Evolutionary conservation across 805 yeast species (phyloP).

Genomic region (Zygoascus tannicola): DNA sequence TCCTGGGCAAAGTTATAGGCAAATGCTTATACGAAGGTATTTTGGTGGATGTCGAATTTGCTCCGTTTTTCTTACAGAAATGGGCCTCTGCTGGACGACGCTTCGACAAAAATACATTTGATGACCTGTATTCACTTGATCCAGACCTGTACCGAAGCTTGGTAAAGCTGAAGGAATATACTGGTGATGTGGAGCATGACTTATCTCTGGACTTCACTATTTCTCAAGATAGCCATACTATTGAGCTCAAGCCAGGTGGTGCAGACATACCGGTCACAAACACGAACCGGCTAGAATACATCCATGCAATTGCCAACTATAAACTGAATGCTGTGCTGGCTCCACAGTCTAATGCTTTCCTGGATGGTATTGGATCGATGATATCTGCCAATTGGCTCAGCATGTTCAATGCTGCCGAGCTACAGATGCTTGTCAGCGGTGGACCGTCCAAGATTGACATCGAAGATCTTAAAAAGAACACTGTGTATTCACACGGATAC

Average conservation of each 20-base stretch:
- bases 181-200: constrained; percentile 41
- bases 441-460: constrained; percentile 62
- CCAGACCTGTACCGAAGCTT: constrained; percentile 54
- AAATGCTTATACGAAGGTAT: constrained; percentile 81
- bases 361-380: constrained; percentile 61
- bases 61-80: constrained; percentile 73
- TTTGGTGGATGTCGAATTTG: constrained; percentile 72
- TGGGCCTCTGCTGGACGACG: constrained; percentile 37
- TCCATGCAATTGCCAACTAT: constrained; percentile 69
- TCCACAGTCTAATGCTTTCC: constrained; percentile 51
- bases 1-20: constrained; percentile 77
- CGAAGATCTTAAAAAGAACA: constrained; percentile 54
- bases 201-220: constrained; percentile 62
- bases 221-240: constrained; percentile 35
- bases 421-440: constrained; percentile 79
- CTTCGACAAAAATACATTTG: constrained; percentile 45
- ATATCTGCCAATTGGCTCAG: constrained; percentile 68
- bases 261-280: constrained; percentile 44
- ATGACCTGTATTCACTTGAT: constrained; percentile 70
- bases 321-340: constrained; percentile 56
- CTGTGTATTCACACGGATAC: constrained; percentile 53
- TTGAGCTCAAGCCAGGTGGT: constrained; percentile 60
- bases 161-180: constrained; percentile 49
- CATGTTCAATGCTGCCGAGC: constrained; percentile 76
- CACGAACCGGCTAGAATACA: constrained; percentile 58